Evolutionary conservation across 768 basidiomycete species (phyloP), one percentile per base, ranked within the genome.

Genomic region (Lactifluus volemus): DNA sequence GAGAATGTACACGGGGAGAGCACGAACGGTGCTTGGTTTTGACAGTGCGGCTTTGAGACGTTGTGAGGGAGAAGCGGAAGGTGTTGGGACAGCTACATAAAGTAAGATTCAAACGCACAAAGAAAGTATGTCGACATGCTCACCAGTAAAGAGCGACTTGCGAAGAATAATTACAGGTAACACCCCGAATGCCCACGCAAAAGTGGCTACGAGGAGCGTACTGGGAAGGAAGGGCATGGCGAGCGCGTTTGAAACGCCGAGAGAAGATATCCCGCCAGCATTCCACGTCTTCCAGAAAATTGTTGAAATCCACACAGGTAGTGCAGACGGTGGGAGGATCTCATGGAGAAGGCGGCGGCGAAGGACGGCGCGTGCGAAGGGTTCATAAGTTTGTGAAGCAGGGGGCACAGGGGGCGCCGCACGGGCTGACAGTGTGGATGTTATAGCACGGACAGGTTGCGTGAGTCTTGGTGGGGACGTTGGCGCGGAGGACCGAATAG

Each of bases 91-190:
- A 25, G 78, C 85, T 82, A 59, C 49, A 34, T 2, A 47, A 59
- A n/a, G 51, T 21, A 51, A 63, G 47, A 44, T 38, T 12, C 11
- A 30, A 5, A 19, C 25, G 59, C 15, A 58, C 55, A 14, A 49
- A 19, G 45, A 44, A 54, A 5, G 19, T 5, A 17, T 12, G 41
- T 47, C n/a, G 34, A 36, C 21, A 44, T 14, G 73, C 84, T 67
- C 68, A 87, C 88, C 75, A 53, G 81, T 80, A 53, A 89, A 70
- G 68, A 80, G 81, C 7, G 73, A 65, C 70, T 89, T 89, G 42
- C 84, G 76, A 52, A 83, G 61, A 0, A 88, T 73, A 10, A 83
- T 67, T 0, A 81, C 72, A 0, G 89, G 89, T 2, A 88, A 65
- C 5, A 83, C 81, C 8, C 78, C 78, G 12, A 73, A 69, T 1